Evolutionary conservation across 2,329 filamentous ascomycete species (phyloP), one percentile per base, ranked within the genome.

Genomic region (Myriosclerotinia duriaeana): DNA sequence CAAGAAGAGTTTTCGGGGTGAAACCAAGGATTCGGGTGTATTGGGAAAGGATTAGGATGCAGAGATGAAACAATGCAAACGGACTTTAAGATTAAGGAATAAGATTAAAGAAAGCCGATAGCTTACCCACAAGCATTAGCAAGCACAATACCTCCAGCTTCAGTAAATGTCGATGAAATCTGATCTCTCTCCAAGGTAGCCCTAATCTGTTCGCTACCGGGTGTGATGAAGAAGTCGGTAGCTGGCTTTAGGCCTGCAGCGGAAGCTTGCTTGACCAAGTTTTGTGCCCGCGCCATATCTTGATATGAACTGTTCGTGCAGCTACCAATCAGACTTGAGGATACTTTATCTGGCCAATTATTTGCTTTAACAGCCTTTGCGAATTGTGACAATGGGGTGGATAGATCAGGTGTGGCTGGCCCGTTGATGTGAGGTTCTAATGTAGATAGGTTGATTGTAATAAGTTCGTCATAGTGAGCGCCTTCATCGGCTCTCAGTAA

Each of bases 251-350:
- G 83, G 20, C 95, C 95, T n/a, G 93, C 95, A 67, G 89, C 87
- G 63, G 89, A 85, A 12, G 95, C 95, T 78, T 97, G 93, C 78
- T 94, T 93, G 67, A 98, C 92, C 66, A 99, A 86, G 76, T 93
- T 88, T 80, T 97, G 94, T 17, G 93, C 92, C 69, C 94, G 89
- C 46, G 93, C 96, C 95, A 99, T 99, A 77, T 99, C 95, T 80
- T 97, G 90, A 78, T 98, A 99, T 2, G 95, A 98, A 78, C 92
- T 96, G 84, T 99, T 99, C 61, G 95, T 99, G 83, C 95, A 99
- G 81, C 93, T 97, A 68, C 95, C 95, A 76, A 99, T 99, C 65
- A 99, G 85, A 62, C 93, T 93, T 36, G 95, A 94, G 15, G 93
- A 95, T 69, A 99, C 89, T 70, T 89, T 92, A 76, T 91, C 86